A percentile compares a stretch with the other conserved stretches of the same genome.
These are phyloP conservation scores for Boletus eberwhitei DNA, from an alignment of 768 basidiomycete species.

Conservation along the genomic window DNA sequence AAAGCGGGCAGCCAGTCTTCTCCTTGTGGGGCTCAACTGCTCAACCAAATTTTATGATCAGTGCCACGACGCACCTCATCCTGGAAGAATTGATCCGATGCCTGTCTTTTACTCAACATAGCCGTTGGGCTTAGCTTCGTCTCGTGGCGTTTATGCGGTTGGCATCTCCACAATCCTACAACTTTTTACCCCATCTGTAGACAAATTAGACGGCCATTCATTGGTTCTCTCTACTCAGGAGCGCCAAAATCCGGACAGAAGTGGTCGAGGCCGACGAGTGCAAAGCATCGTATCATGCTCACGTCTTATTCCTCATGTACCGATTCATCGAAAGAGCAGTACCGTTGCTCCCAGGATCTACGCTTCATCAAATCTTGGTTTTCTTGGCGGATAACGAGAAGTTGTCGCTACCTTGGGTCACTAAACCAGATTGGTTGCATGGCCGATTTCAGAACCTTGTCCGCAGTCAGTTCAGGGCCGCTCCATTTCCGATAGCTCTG, in stretches of 20 bases:
- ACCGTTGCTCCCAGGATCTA: background rate
- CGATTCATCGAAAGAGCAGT: background rate
- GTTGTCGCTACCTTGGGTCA: background rate
- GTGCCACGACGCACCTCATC: background rate
- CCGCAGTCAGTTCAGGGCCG: slow-evolving; percentile 15
- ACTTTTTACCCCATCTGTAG: background rate
- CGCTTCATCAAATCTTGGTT: slow-evolving; percentile 3
- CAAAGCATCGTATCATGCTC: background rate
- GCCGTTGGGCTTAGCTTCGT: background rate
- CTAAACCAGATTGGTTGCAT: background rate
- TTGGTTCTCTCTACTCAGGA: background rate
- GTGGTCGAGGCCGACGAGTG: background rate
- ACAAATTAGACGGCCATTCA: background rate
- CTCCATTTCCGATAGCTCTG: slow-evolving; percentile 18
- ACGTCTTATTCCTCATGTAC: background rate
- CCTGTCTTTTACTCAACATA: background rate
- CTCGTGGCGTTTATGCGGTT: slow-evolving; percentile 28
- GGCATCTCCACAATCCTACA: background rate
- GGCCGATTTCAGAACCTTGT: background rate
- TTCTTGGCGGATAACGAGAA: slow-evolving; percentile 7
- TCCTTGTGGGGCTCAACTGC: background rate
- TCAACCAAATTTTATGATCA: background rate
- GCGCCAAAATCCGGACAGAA: background rate
- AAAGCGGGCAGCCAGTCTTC: background rate
- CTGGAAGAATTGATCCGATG: background rate